Conservation (phyloP, 306 rosid genomes). For the Fragaria ananassa region DNA sequence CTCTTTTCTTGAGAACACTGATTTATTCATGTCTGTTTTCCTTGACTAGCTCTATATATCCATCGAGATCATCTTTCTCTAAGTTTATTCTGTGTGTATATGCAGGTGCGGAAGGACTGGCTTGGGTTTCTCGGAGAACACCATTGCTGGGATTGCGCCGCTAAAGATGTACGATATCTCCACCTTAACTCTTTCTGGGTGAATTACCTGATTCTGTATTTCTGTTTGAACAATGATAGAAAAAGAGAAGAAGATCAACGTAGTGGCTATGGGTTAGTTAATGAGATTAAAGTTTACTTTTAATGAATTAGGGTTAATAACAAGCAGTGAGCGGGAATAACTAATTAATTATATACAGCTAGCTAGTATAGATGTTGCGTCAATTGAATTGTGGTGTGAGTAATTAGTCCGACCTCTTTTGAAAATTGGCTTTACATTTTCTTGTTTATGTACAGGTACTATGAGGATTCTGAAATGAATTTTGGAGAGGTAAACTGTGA, state of each 20-base stretch:
- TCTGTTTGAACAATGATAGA: neutral
- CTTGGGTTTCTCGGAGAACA: constrained; percentile 28
- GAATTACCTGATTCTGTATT: neutral
- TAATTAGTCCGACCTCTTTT: neutral
- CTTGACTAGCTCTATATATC: no score
- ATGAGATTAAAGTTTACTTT: neutral
- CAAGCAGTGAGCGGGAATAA: neutral
- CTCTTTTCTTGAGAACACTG: neutral
- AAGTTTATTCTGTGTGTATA: neutral
- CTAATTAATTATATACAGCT: no score
- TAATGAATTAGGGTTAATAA: no score
- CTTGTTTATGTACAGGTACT: neutral
- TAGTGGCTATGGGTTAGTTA: neutral
- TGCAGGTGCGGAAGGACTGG: constrained; percentile 5
- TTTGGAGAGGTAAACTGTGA: constrained; percentile 28
- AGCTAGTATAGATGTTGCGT: no score
- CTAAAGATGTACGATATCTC: constrained; percentile 20
- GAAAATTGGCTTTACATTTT: neutral
- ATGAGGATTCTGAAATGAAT: constrained; percentile 31
- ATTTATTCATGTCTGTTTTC: neutral
- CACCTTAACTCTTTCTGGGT: neutral
- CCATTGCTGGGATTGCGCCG: constrained; percentile 35
- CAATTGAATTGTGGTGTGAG: neutral
- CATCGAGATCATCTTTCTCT: no score
- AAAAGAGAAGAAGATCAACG: no score